These are phyloP conservation scores for Mortierella sp. DNA, from an alignment of 371 early-diverging fungal genomes.

Conservation along the genomic window DNA sequence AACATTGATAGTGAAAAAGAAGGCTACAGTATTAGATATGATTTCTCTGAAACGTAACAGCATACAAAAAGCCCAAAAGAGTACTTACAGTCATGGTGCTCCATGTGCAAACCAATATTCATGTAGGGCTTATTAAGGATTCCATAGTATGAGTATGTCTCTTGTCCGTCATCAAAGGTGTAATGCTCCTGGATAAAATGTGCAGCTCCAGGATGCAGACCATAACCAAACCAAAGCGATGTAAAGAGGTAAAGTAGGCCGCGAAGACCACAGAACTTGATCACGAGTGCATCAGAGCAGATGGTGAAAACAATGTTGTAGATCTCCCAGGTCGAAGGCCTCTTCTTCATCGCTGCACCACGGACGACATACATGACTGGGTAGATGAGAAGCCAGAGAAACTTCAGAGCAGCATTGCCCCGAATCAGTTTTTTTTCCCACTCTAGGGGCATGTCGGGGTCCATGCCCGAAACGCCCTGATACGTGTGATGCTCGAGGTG, in stretches of 20 bases:
- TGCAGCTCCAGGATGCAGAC: constrained; percentile 95
- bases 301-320: constrained; percentile 81
- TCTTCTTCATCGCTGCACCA: constrained; percentile 82
- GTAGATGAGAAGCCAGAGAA: constrained; percentile 88
- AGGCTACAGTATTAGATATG: too few relatives aligned
- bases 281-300: constrained; percentile 66
- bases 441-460: constrained; percentile 94
- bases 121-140: constrained; percentile 83
- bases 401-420: constrained; percentile 78
- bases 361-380: constrained; percentile 92
- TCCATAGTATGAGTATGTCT: constrained; percentile 98
- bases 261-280: constrained; percentile 68
- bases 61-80: constrained; percentile 1
- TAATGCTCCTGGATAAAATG: constrained; percentile 99
- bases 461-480: constrained; percentile 95
- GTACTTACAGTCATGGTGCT: constrained; percentile 95
- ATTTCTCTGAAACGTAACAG: constrained; percentile 4
- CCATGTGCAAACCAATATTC: constrained; percentile 96
- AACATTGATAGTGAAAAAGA: constrained; percentile 25
- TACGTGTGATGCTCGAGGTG: constrained; percentile 97
- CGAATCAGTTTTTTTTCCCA: constrained; percentile 86
- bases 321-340: constrained; percentile 83
- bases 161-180: constrained; percentile 94
- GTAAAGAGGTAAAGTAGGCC: constrained; percentile 81
- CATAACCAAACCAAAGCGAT: constrained; percentile 90